phyloP scores from a whole-genome alignment of 176 grass and related monocot species.

The Pontederia paniculata region DNA sequence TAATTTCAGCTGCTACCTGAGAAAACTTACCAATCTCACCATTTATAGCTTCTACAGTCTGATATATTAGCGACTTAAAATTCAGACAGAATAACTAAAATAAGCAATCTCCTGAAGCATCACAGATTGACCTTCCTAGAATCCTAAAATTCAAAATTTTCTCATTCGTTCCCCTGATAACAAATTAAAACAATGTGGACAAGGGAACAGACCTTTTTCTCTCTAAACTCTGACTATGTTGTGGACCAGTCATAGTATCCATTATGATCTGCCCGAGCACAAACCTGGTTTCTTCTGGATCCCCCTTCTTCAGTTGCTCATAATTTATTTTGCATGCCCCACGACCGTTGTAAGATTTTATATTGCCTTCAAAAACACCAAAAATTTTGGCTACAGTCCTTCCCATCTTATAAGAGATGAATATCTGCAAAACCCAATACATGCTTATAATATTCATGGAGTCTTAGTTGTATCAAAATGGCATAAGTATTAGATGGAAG shows the following conservation, averaged over 20 bases:
- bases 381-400: conserved; percentile 41
- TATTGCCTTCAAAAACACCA: conserved; percentile 24
- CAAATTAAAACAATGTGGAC: too few relatives aligned
- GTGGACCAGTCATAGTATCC: conserved; percentile 32
- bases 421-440: conserved; percentile 34
- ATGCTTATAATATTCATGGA: background rate
- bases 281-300: conserved; percentile 44
- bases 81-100: too few relatives aligned
- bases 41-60: too few relatives aligned
- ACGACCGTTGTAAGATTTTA: conserved; percentile 19
- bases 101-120: too few relatives aligned
- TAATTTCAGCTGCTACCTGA: too few relatives aligned
- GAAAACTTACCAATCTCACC: too few relatives aligned
- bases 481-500: background rate
- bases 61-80: too few relatives aligned
- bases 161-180: too few relatives aligned
- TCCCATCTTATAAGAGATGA: conserved; percentile 37
- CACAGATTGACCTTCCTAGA: too few relatives aligned
- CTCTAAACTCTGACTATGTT: too few relatives aligned
- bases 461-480: background rate
- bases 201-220: too few relatives aligned
- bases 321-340: conserved; percentile 55
- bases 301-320: conserved; percentile 40
- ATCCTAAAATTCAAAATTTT: too few relatives aligned
- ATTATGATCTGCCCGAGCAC: conserved; percentile 67